Percentiles rank a stretch among this genome's conserved stretches.
Evolutionary conservation across 2,329 filamentous ascomycete genomes (phyloP).

Genomic region (Cladosporium sp.): DNA sequence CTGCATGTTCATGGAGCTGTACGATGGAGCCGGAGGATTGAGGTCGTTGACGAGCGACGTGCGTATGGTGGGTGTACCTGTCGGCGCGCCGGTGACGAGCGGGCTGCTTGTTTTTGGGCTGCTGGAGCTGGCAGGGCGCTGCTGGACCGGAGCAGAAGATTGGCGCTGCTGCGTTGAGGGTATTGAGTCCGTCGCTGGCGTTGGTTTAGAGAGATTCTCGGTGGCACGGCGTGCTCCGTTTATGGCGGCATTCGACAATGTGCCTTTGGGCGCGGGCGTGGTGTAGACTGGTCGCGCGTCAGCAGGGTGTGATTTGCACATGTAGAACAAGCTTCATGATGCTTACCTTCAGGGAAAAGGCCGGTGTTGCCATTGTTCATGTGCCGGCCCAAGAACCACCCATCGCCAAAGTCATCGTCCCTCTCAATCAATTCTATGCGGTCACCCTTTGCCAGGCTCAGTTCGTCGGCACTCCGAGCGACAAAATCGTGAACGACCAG

Average conservation of each 20-base stretch:
- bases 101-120: slow-evolving; percentile 12
- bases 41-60: slow-evolving; percentile 11
- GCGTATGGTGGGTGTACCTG: slow-evolving; percentile 4
- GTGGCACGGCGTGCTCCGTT: slow-evolving; percentile 30
- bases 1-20: slow-evolving; percentile 13
- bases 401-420: slow-evolving; percentile 84
- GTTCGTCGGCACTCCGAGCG: slow-evolving; percentile 86
- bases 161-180: slow-evolving; percentile 10
- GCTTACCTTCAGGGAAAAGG: slow-evolving; percentile 73
- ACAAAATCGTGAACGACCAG: slow-evolving; percentile 81
- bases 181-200: slow-evolving; percentile 13
- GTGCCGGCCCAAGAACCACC: slow-evolving; percentile 70
- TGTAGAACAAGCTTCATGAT: background rate
- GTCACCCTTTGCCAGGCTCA: slow-evolving; percentile 80
- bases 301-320: background rate
- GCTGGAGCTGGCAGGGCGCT: slow-evolving; percentile 15
- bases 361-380: slow-evolving; percentile 68
- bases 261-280: slow-evolving; percentile 33
- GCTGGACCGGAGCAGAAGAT: slow-evolving; percentile 8
- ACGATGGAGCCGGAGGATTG: slow-evolving; percentile 5
- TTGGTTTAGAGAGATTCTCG: slow-evolving; percentile 16
- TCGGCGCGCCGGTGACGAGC: background rate
- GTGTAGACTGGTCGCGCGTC: slow-evolving; percentile 33
- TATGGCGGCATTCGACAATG: slow-evolving; percentile 21
- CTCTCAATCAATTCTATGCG: slow-evolving; percentile 77